These are phyloP conservation scores for Globisporangium spiculum DNA, from an alignment of 352 stramenopile species.

Conservation along the genomic window DNA sequence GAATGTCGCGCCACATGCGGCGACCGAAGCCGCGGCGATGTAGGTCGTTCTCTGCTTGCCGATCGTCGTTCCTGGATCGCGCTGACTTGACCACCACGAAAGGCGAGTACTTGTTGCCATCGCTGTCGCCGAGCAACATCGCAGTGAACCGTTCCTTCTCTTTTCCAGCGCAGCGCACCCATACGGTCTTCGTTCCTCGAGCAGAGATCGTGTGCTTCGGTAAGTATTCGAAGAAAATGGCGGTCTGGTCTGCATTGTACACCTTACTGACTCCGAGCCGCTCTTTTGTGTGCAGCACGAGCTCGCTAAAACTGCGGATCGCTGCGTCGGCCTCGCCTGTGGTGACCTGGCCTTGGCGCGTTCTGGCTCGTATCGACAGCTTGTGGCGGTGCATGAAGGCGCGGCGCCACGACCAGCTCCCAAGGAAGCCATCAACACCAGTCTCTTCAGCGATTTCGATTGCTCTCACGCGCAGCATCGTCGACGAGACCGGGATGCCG, in stretches of 20 bases:
- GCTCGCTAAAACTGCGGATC: not conserved
- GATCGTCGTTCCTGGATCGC: not conserved
- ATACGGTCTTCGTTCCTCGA: not conserved
- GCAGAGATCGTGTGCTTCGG: not conserved
- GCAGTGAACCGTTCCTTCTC: not conserved
- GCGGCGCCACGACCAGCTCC: conserved; percentile 1
- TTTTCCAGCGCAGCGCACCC: not conserved
- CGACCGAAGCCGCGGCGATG: not conserved
- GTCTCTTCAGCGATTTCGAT: not conserved
- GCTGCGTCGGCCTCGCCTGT: not conserved
- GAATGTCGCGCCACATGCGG: not conserved
- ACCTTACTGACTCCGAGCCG: conserved; percentile 2
- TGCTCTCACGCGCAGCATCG: conserved; percentile 1
- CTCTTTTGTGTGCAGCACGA: not conserved
- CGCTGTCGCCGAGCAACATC: conserved; percentile 4
- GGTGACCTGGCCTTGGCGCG: not conserved
- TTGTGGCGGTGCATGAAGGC: conserved; percentile 5
- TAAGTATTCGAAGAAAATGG: conserved; percentile 11
- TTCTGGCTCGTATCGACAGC: not conserved
- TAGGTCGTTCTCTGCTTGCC: not conserved
- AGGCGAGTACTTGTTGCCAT: not conserved
- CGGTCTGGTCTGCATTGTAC: not conserved
- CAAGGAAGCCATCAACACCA: not conserved
- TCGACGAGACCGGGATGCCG: not conserved
- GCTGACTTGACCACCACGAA: not conserved